Base-by-base conservation (phyloP, 2,329 filamentous ascomycete species). In the Dissoconium aciculare region DNA sequence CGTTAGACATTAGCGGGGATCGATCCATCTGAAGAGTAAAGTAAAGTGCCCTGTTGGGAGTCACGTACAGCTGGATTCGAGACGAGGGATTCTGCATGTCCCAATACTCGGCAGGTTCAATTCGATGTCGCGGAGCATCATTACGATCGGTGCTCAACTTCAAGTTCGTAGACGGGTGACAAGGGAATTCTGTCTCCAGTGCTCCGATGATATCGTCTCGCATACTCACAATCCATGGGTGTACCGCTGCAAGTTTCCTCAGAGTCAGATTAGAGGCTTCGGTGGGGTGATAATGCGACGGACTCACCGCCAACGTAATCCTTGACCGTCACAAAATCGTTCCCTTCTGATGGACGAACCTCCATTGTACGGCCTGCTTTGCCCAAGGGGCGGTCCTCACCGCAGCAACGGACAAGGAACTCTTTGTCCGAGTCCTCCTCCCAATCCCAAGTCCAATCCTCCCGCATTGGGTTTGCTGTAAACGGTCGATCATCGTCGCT, bases 271-370 rank as follows among this genome's bases (percentile, higher is more conserved):
- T 17, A 29, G 9, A 29, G 11, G n/a, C 27, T 14, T 17, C 27
- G n/a, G 15, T 12, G 15, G 17, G 11, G n/a, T 15, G 11, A 29
- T 17, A 9, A 17, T 15, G 27, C 9, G 11, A 15, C 9, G 10
- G 10, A 33, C 31, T 33, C 16, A 33, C 31, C 31, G 26, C 31
- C 31, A n/a, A 33, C 26, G 17, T 33, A 33, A 19, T 33, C 31
- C 31, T 33, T 29, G 16, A 33, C 26, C 26, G 31, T 33, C 13
- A 33, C 31, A 15, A 33, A 33, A 29, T 33, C 26, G 15, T 33
- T 33, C 15, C 31, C 31, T 12, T 11, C 14, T 10, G 31, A 29
- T 11, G 31, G 31, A 19, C 26, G 31, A 26, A 33, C 31, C 15
- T 33, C 31, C 10, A 33, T 14, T 19, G 24, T 29, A 33, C 15